Evolutionary conservation across 495 filamentous ascomycete species (phyloP).

Genomic region (Trypethelium eluteriae): DNA sequence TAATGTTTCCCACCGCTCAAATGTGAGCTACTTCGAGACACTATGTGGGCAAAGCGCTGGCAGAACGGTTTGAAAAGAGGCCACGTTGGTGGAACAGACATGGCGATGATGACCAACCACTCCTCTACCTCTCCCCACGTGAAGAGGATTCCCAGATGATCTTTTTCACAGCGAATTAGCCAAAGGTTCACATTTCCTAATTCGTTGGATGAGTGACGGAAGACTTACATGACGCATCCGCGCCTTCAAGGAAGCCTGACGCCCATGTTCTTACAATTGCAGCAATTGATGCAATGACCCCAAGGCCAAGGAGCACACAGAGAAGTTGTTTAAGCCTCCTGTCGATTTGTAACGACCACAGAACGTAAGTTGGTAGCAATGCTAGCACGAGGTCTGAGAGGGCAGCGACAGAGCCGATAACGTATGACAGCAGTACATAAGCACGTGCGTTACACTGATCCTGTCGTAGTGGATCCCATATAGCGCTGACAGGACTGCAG

Average conservation of each 20-base stretch:
- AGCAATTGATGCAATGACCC: neutral
- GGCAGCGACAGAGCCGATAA: conserved; percentile 3
- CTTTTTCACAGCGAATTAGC: conserved; percentile 5
- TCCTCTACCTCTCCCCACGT: conserved; percentile 8
- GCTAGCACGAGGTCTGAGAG: neutral
- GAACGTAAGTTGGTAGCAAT: conserved; percentile 9
- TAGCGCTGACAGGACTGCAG: conserved; percentile 5
- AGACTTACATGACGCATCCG: conserved; percentile 10
- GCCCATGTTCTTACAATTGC: conserved; percentile 8
- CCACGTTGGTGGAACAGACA: conserved; percentile 7
- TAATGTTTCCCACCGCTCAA: neutral
- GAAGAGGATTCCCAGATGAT: conserved; percentile 1
- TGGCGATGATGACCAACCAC: conserved; percentile 7
- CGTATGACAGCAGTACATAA: conserved; percentile 6
- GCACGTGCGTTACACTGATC: neutral
- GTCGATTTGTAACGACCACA: conserved; percentile 9
- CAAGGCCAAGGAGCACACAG: conserved; percentile 2
- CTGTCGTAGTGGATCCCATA: conserved; percentile 2
- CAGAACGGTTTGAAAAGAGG: neutral
- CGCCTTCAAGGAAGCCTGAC: conserved; percentile 4
- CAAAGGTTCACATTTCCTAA: neutral
- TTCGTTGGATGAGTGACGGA: neutral
- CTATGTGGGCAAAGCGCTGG: neutral
- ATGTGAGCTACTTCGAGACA: conserved; percentile 9
- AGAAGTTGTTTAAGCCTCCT: conserved; percentile 4